Percentiles rank a stretch among this genome's conserved stretches.
Conservation (phyloP, 2,329 filamentous ascomycete species). For the Microsporum canis region DNA sequence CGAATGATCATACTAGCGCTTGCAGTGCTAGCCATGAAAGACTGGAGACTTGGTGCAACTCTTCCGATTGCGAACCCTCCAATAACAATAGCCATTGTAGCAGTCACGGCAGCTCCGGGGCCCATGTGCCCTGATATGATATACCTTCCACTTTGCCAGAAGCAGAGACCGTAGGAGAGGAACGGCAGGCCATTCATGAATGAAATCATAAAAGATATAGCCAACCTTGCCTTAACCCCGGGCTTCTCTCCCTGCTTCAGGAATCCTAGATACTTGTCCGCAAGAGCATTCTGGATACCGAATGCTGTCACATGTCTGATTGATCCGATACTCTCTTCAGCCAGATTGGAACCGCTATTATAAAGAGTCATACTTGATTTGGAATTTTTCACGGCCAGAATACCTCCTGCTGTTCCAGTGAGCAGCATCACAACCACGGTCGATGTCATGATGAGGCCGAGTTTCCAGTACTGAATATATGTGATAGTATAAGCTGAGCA, state of each 20-base stretch:
- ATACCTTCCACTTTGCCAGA: constrained; percentile 63
- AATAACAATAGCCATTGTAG: constrained; percentile 72
- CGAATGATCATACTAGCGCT: constrained; percentile 73
- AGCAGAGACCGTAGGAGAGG: constrained; percentile 24
- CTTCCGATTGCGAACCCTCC: constrained; percentile 73
- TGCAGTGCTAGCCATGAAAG: constrained; percentile 61
- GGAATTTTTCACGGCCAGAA: not conserved
- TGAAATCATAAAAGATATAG: not conserved
- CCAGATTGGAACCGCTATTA: not conserved
- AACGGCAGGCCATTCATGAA: not conserved
- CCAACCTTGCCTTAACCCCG: not conserved
- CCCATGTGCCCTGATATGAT: constrained; percentile 49
- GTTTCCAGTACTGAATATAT: not conserved
- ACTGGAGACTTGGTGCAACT: constrained; percentile 63
- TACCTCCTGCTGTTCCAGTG: not conserved
- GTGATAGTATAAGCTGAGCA: not conserved
- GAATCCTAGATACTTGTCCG: not conserved
- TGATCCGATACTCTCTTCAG: not conserved
- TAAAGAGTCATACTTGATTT: not conserved
- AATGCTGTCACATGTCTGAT: not conserved
- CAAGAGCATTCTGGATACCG: not conserved
- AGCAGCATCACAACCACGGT: not conserved
- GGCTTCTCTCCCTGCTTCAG: not conserved
- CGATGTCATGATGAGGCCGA: not conserved
- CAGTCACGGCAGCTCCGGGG: constrained; percentile 57